phyloP scores from a whole-genome alignment of 2,329 filamentous ascomycete species.

The Phyllosticta citribraziliensis region DNA sequence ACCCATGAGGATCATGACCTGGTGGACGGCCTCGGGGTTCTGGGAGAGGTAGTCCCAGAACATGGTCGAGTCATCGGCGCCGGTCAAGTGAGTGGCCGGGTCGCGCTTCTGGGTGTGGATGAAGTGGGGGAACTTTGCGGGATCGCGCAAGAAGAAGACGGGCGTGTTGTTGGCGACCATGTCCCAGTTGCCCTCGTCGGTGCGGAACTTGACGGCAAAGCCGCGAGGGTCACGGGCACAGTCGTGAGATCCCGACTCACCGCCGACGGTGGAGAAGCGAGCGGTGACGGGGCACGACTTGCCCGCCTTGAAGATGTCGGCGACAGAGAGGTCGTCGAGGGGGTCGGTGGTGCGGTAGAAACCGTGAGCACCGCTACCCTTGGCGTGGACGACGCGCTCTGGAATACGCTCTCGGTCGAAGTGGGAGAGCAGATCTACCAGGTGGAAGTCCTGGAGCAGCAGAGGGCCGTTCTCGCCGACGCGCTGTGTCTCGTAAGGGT shows the following conservation, averaged over 20 bases:
- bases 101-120: constrained; percentile 70
- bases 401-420: constrained; percentile 43
- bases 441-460: constrained; percentile 44
- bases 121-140: constrained; percentile 62
- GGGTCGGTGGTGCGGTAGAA: constrained; percentile 38
- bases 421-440: constrained; percentile 40
- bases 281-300: constrained; percentile 59
- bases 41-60: constrained; percentile 55
- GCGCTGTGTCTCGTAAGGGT: constrained; percentile 49
- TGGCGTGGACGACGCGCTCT: constrained; percentile 42
- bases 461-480: constrained; percentile 49
- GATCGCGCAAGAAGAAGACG: constrained; percentile 66
- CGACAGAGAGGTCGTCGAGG: constrained; percentile 36
- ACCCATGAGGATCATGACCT: constrained; percentile 46
- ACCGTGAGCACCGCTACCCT: constrained; percentile 40
- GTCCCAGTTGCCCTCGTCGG: constrained; percentile 65
- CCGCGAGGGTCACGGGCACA: constrained; percentile 63
- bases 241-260: constrained; percentile 62
- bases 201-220: constrained; percentile 64
- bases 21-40: constrained; percentile 45
- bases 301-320: constrained; percentile 47
- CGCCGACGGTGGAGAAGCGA: constrained; percentile 68
- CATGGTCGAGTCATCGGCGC: constrained; percentile 54
- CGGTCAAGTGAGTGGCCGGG: constrained; percentile 58
- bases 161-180: constrained; percentile 65